Base-by-base conservation (phyloP, 768 basidiomycete species). In the Termitomyces sp. region DNA sequence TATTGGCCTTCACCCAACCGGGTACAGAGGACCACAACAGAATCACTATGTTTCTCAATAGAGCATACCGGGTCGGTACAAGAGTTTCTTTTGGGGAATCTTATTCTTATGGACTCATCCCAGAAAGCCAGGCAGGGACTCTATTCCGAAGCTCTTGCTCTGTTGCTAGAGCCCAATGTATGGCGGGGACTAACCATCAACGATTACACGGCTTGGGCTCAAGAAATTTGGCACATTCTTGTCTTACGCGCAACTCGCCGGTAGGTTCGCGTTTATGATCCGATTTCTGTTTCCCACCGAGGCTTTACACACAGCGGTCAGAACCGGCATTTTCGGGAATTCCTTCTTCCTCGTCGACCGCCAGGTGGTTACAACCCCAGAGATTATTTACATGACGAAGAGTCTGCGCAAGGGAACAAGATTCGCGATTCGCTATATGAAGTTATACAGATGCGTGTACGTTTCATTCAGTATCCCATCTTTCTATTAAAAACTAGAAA, bases 181-280 rank as follows among this genome's bases (percentile, higher is more conserved):
- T 94, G 92, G 91, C 72, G 77, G 2, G 83, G 86, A 6, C 71
- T 94, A 48, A 77, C 78, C 13, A 68, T 89, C 20, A 73, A 78
- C 38, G 86, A 88, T 67, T 89, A 89, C 68, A 72, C 74, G n/a
- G 71, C 77, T 35, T 94, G 92, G 92, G 84, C 87, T 20, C 75
- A 77, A 49, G 81, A 87, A 66, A 79, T 92, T 46, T 94, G 91
- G 92, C 83, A 90, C 66, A 80, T 90, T 54, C 74, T 94, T 28
- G 79, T 78, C 13, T 69, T 91, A 58, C 80, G 87, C 24, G 81
- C 86, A 13, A 83, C 81, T 58, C 83, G 92, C 54, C 80, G 86
- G 91, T 89, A 67, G 83, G 90, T 87, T 65, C 43, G 9, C 74
- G 68, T 44, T 43, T 35, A 38, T 57, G n/a, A 54, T 42, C 44